Evolutionary conservation across 139 green algal species (phyloP).

Genomic region (Mesotaenium endlicherianum): DNA sequence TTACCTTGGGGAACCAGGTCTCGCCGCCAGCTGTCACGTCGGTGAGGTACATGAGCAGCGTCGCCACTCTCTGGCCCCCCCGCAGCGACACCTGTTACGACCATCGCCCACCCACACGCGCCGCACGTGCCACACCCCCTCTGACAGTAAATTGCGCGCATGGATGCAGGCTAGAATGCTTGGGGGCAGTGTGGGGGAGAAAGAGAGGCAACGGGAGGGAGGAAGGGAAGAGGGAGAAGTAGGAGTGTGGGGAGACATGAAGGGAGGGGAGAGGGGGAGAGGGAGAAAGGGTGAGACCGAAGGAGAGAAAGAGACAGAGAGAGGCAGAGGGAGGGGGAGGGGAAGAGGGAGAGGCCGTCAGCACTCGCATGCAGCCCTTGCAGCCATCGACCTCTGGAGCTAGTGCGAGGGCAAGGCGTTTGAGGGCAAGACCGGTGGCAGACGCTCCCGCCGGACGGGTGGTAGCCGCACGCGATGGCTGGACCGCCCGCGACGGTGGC

Average conservation of each 20-base stretch:
- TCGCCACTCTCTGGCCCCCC: slow-evolving; percentile 34
- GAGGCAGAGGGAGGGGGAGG: background rate
- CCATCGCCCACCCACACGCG: no score
- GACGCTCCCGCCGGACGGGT: no score
- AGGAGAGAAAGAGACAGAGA: background rate
- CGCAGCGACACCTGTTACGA: background rate
- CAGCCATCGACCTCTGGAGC: no score
- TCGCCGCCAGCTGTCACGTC: slow-evolving; percentile 15
- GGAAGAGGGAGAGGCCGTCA: background rate
- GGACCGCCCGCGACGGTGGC: no score
- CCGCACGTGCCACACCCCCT: no score
- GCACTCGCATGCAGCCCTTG: no score
- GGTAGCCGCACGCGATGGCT: no score
- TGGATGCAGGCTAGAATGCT: background rate
- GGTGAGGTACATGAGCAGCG: slow-evolving; percentile 44
- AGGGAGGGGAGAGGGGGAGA: background rate
- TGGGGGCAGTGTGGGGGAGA: background rate
- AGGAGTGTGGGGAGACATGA: background rate
- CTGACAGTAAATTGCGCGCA: no score
- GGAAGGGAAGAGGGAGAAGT: background rate
- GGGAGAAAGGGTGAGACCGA: background rate
- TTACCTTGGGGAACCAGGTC: slow-evolving; percentile 39
- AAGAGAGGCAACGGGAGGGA: background rate
- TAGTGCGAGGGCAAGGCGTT: no score
- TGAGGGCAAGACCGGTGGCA: no score